phyloP scores from a whole-genome alignment of 2,329 filamentous ascomycete genomes.

The Exophiala viscosa region DNA sequence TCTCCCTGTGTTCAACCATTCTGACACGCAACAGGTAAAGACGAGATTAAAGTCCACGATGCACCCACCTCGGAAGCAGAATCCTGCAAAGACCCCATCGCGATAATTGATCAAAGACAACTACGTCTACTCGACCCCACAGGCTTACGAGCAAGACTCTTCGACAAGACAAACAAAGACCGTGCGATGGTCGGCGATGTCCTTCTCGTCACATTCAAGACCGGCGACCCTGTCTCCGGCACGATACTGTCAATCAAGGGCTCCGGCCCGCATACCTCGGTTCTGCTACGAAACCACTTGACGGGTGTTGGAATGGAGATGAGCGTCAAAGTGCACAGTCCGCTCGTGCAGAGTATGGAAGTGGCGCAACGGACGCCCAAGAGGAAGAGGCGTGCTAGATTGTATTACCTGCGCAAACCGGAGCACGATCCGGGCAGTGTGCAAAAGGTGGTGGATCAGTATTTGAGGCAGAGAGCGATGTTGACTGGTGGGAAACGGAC shows the following conservation, averaged over 20 bases:
- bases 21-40: conserved; percentile 41
- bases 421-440: conserved; percentile 85
- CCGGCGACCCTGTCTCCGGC: conserved; percentile 83
- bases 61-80: conserved; percentile 35
- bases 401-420: conserved; percentile 84
- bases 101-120: conserved; percentile 63
- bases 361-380: conserved; percentile 82
- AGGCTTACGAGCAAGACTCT: conserved; percentile 75
- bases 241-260: conserved; percentile 83
- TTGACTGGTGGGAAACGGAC: conserved; percentile 34
- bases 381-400: conserved; percentile 77
- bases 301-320: conserved; percentile 89
- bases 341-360: conserved; percentile 84
- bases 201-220: conserved; percentile 79
- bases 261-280: conserved; percentile 81
- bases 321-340: conserved; percentile 95
- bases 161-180: conserved; percentile 70
- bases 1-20: too few relatives aligned
- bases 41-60: conserved; percentile 55
- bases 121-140: conserved; percentile 76
- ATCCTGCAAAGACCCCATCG: conserved; percentile 60
- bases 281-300: conserved; percentile 80
- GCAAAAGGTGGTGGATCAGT: conserved; percentile 70
- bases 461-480: conserved; percentile 53
- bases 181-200: conserved; percentile 83